phyloP scores from a whole-genome alignment of 345 rosid species.

The Capsella bursapastoris region DNA sequence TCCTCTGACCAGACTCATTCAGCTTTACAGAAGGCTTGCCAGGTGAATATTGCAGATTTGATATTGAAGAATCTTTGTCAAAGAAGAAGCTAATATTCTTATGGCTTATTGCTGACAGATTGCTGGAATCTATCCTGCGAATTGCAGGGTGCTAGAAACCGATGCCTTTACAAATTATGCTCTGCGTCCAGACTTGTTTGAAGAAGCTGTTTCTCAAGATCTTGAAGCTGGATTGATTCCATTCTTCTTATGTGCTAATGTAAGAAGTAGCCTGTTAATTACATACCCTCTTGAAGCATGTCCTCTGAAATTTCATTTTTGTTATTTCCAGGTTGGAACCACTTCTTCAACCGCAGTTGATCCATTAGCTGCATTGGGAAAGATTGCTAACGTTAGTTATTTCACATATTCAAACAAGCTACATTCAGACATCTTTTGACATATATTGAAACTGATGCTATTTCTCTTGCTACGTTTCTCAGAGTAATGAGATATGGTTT shows the following conservation, averaged over 20 bases:
- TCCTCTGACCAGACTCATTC: conserved; percentile 92
- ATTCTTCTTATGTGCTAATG: conserved; percentile 80
- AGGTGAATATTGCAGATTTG: conserved; percentile 49
- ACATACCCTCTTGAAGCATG: not conserved
- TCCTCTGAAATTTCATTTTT: not conserved
- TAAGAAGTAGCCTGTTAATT: conserved; percentile 44
- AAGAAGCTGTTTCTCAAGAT: conserved; percentile 67
- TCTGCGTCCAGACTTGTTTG: conserved; percentile 60
- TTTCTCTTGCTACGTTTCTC: conserved; percentile 21
- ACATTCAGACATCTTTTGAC: not conserved
- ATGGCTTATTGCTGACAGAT: conserved; percentile 56
- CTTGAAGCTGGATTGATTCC: conserved; percentile 77
- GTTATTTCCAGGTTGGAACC: conserved; percentile 68
- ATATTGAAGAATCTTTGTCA: not conserved
- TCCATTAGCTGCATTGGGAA: conserved; percentile 68
- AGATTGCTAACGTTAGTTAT: conserved; percentile 65
- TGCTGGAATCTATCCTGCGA: conserved; percentile 72
- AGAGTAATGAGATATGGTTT: conserved; percentile 79
- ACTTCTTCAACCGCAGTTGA: conserved; percentile 90
- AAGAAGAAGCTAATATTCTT: not conserved
- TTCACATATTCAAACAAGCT: conserved; percentile 27
- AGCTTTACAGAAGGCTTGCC: conserved; percentile 81
- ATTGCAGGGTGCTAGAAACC: conserved; percentile 67
- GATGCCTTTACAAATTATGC: conserved; percentile 74
- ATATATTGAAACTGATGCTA: not conserved